These are phyloP conservation scores for Artemisia argyi DNA, from an alignment of 129 eudicot species.

Conservation along the genomic window DNA sequence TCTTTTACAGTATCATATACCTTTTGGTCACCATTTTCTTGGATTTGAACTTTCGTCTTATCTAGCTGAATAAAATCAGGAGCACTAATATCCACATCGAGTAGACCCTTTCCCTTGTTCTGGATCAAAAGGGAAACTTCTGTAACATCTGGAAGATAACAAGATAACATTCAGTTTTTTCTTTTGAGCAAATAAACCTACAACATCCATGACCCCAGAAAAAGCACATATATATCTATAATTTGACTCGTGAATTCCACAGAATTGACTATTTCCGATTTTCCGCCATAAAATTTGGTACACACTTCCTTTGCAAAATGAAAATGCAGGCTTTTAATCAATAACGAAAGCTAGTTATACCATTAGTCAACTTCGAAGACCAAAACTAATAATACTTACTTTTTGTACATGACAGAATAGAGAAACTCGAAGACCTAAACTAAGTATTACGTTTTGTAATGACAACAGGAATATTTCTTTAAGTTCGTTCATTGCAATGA, in stretches of 20 bases:
- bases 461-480: too few relatives aligned
- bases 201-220: background rate
- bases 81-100: conserved; percentile 56
- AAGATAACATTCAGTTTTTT: conserved; percentile 16
- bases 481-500: too few relatives aligned
- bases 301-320: background rate
- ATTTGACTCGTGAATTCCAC: background rate
- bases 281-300: background rate
- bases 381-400: background rate
- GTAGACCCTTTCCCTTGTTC: conserved; percentile 67
- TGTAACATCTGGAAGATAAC: conserved; percentile 61
- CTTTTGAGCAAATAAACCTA: background rate
- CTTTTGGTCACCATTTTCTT: conserved; percentile 44
- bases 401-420: background rate
- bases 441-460: too few relatives aligned
- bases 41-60: conserved; percentile 55
- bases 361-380: background rate
- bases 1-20: too few relatives aligned
- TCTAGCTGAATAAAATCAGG: conserved; percentile 73
- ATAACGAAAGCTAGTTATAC: too few relatives aligned
- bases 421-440: background rate
- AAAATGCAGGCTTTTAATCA: background rate
- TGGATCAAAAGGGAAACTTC: conserved; percentile 76
- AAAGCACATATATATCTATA: background rate
- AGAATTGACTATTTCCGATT: background rate